Evolutionary conservation across 805 yeast genomes (phyloP).

Genomic region (Suhomyces kilbournensis): DNA sequence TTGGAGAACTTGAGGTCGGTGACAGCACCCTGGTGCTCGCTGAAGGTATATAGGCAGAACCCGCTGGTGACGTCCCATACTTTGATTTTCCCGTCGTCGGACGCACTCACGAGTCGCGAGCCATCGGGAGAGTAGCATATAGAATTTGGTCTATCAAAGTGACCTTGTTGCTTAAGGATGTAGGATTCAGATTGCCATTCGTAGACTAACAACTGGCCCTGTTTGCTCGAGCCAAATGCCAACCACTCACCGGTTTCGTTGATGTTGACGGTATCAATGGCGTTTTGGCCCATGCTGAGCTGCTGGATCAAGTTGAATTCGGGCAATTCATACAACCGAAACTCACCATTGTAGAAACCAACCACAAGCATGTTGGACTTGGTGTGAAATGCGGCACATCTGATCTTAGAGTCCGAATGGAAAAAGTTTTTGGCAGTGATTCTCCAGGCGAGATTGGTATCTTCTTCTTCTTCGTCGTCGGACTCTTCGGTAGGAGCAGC

Average conservation of each 20-base stretch:
- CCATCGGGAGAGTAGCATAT: slow-evolving; percentile 94
- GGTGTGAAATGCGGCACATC: slow-evolving; percentile 83
- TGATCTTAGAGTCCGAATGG: slow-evolving; percentile 65
- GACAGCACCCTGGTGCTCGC: slow-evolving; percentile 86
- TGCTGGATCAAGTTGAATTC: slow-evolving; percentile 78
- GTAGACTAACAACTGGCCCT: slow-evolving; percentile 94
- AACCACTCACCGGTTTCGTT: slow-evolving; percentile 94
- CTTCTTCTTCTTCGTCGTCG: slow-evolving; percentile 32
- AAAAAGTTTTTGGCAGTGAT: slow-evolving; percentile 76
- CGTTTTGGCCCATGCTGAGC: slow-evolving; percentile 86
- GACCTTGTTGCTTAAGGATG: slow-evolving; percentile 94
- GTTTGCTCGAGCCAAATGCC: slow-evolving; percentile 85
- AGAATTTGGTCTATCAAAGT: slow-evolving; percentile 84
- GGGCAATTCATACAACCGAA: slow-evolving; percentile 86
- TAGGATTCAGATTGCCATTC: slow-evolving; percentile 99
- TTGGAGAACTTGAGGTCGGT: slow-evolving; percentile 86
- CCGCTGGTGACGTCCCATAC: slow-evolving; percentile 95
- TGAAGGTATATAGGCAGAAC: slow-evolving; percentile 86
- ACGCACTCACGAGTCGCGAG: slow-evolving; percentile 83
- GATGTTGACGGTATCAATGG: slow-evolving; percentile 76
- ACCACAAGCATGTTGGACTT: slow-evolving; percentile 69
- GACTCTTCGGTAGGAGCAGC: slow-evolving; percentile 49
- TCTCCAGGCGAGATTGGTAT: slow-evolving; percentile 65
- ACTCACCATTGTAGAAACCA: slow-evolving; percentile 88
- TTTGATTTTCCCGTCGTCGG: slow-evolving; percentile 95